These are phyloP conservation scores for Tolypocladium cylindrosporum DNA, from an alignment of 2,329 filamentous ascomycete genomes.

Conservation along the genomic window DNA sequence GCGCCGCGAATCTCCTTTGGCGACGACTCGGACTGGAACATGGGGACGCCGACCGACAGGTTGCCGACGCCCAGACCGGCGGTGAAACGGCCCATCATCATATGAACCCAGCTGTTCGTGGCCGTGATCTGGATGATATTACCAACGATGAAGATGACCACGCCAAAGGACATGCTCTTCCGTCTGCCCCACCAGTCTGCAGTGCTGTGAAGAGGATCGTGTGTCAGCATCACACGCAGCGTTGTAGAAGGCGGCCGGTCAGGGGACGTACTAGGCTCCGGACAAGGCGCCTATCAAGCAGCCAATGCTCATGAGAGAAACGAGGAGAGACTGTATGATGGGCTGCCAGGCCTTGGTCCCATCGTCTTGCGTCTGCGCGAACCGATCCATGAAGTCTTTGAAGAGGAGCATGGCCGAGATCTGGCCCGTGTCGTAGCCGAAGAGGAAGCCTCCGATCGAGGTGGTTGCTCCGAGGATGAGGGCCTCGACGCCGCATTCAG, in stretches of 20 bases:
- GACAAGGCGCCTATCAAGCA: slow-evolving; percentile 43
- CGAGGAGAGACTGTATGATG: slow-evolving; percentile 39
- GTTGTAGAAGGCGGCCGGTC: too few species aligned
- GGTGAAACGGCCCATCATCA: slow-evolving; percentile 55
- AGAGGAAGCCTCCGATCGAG: slow-evolving; percentile 51
- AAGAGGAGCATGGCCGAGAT: slow-evolving; percentile 43
- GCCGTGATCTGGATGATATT: slow-evolving; percentile 58
- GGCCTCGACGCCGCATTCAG: slow-evolving; percentile 29
- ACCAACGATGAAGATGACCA: slow-evolving; percentile 51
- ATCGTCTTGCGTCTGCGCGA: slow-evolving; percentile 33
- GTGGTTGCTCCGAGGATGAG: slow-evolving; percentile 39
- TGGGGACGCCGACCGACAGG: slow-evolving; percentile 54
- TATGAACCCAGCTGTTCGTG: slow-evolving; percentile 49
- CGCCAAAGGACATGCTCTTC: slow-evolving; percentile 41
- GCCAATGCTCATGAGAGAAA: slow-evolving; percentile 46
- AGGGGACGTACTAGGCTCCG: slow-evolving; percentile 32
- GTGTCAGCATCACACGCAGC: not conserved
- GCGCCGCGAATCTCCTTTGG: slow-evolving; percentile 54
- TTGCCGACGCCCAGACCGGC: slow-evolving; percentile 60
- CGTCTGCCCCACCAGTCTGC: slow-evolving; percentile 49
- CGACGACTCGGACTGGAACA: slow-evolving; percentile 56
- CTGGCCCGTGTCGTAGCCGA: slow-evolving; percentile 54
- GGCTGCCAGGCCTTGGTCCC: slow-evolving; percentile 28
- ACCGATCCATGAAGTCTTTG: slow-evolving; percentile 44
- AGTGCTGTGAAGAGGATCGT: slow-evolving; percentile 21